Percentiles rank a stretch among this genome's conserved stretches.
These are phyloP conservation scores for Coniochaeta prunicola DNA, from an alignment of 2,329 filamentous ascomycete species.

Conservation along the genomic window DNA sequence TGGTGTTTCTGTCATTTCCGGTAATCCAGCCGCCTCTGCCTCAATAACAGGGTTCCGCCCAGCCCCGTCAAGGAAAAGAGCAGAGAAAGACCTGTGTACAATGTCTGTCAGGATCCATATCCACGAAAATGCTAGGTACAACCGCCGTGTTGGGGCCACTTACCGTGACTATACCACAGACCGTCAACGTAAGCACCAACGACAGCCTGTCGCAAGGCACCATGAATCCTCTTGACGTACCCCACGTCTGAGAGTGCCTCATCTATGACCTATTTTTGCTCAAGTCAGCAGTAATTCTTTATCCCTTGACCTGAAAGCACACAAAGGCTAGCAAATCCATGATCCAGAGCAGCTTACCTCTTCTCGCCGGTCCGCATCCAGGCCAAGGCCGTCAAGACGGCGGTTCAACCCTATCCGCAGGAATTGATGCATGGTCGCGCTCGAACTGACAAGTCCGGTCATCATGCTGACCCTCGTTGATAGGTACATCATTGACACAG, in stretches of 20 bases:
- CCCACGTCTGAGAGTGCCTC: conserved; percentile 23
- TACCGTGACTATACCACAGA: conserved; percentile 24
- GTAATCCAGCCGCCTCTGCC: conserved; percentile 13
- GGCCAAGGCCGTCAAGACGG: conserved; percentile 15
- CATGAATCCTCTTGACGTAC: conserved; percentile 19
- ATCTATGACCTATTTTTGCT: conserved; percentile 18
- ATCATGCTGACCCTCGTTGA: conserved; percentile 27
- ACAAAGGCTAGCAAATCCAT: background rate
- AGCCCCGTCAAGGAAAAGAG: conserved; percentile 18
- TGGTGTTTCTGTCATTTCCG: background rate
- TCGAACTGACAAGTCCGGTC: conserved; percentile 29
- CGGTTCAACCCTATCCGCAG: conserved; percentile 13
- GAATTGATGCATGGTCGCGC: conserved; percentile 23
- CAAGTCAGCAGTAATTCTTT: background rate
- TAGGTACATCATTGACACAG: conserved; percentile 33
- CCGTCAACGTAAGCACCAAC: conserved; percentile 25
- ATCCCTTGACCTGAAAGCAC: background rate
- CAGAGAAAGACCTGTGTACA: conserved; percentile 18
- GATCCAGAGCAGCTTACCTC: conserved; percentile 12
- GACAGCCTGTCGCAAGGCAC: conserved; percentile 18
- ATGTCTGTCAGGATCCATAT: background rate
- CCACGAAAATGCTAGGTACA: background rate
- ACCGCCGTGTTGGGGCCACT: conserved; percentile 2
- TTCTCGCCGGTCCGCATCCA: conserved; percentile 10
- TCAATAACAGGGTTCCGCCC: conserved; percentile 16